phyloP scores from a whole-genome alignment of 345 rosid genomes.

The Firmiana major region DNA sequence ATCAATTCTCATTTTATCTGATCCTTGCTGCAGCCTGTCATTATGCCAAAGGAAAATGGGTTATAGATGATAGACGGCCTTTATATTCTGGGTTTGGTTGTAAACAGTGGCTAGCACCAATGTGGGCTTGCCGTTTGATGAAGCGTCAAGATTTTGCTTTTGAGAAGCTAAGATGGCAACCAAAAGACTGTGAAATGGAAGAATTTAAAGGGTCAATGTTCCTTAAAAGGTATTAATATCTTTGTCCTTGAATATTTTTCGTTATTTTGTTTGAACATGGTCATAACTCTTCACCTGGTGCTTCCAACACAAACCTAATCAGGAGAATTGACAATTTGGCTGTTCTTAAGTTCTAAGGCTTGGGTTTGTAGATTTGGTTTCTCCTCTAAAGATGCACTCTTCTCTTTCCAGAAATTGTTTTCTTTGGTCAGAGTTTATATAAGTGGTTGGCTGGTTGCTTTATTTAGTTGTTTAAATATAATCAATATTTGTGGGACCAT shows the following conservation, averaged over 20 bases:
- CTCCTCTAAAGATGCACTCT: conserved; percentile 1
- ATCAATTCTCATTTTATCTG: not conserved
- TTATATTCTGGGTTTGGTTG: conserved; percentile 77
- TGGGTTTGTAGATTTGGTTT: conserved; percentile 8
- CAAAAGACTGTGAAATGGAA: conserved; percentile 78
- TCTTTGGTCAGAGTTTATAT: conserved; percentile 6
- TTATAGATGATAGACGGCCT: conserved; percentile 62
- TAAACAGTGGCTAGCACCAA: conserved; percentile 83
- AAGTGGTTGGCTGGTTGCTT: not conserved
- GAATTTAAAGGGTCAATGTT: conserved; percentile 68
- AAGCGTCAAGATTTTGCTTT: conserved; percentile 80
- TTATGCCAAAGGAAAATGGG: conserved; percentile 92
- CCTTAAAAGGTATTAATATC: conserved; percentile 53
- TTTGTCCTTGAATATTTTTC: not conserved
- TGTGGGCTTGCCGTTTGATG: conserved; percentile 96
- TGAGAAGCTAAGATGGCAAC: conserved; percentile 80
- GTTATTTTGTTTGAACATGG: conserved; percentile 4
- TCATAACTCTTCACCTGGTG: not conserved
- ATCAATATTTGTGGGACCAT: not conserved
- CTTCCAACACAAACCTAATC: not conserved
- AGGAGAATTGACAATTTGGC: conserved; percentile 2
- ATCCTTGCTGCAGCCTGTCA: conserved; percentile 49
- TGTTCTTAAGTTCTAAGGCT: not conserved
- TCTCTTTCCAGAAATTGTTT: not conserved
- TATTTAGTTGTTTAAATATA: not conserved